These are phyloP conservation scores for Rhynchospora tenuis DNA, from an alignment of 176 grass and related monocot species.

Conservation along the genomic window DNA sequence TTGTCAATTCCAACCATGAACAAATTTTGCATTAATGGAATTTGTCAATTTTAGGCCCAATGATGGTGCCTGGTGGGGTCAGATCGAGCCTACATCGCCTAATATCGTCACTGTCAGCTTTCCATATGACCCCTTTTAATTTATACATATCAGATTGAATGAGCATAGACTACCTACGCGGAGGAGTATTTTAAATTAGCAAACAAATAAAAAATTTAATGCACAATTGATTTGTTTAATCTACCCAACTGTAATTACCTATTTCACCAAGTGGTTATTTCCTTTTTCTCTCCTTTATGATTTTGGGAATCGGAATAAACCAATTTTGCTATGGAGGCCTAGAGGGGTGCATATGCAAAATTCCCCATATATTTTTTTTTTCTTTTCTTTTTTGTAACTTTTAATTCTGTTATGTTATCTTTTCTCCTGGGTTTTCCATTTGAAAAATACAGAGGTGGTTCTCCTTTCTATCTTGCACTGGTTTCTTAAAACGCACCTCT, in stretches of 20 bases:
- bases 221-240: not conserved
- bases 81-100: not conserved
- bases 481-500: conserved; percentile 14
- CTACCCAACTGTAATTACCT: not conserved
- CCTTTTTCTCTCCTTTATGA: not conserved
- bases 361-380: not conserved
- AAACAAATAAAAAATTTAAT: not conserved
- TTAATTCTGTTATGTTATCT: not conserved
- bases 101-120: not conserved
- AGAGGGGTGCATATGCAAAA: not conserved
- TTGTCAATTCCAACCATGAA: not conserved
- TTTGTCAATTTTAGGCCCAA: conserved; percentile 25
- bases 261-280: not conserved
- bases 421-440: not conserved
- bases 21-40: conserved; percentile 7
- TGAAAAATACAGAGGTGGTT: not conserved
- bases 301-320: not conserved
- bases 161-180: not conserved
- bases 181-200: not conserved
- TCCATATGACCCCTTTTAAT: conserved; percentile 11
- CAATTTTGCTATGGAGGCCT: not conserved
- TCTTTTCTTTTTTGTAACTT: not conserved
- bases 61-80: conserved; percentile 6
- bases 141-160: not conserved
- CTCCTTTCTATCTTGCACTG: not conserved